Percentiles rank a stretch among this genome's conserved stretches.
Evolutionary conservation across 2,329 filamentous ascomycete genomes (phyloP).

Genomic region (Huntiella omanensis): DNA sequence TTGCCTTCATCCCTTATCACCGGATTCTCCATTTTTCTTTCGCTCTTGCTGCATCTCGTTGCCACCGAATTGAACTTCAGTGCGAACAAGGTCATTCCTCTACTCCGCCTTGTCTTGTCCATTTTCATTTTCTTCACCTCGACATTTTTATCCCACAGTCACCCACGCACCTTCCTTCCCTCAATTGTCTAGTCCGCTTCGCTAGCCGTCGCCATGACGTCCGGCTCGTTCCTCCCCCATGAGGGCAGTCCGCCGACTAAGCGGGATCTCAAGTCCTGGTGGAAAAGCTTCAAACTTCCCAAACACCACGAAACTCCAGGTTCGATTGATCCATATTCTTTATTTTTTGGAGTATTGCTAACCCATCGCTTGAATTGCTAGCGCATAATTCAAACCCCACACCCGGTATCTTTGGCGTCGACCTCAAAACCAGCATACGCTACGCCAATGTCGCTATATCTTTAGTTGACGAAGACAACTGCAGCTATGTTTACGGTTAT

Average conservation of each 20-base stretch:
- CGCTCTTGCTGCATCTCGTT: not conserved
- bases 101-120: too few relatives aligned
- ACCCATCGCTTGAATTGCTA: not conserved
- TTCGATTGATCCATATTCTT: not conserved
- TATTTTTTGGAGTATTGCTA: not conserved
- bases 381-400: conserved; percentile 17
- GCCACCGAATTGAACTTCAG: not conserved
- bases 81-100: too few relatives aligned
- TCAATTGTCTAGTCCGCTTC: not conserved
- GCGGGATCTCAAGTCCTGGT: conserved; percentile 86
- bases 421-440: conserved; percentile 80
- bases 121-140: too few relatives aligned
- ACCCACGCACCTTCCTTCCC: too few relatives aligned
- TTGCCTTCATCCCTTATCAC: not conserved
- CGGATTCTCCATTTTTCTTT: not conserved
- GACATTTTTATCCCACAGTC: too few relatives aligned
- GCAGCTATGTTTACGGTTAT: conserved; percentile 96
- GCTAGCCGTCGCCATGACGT: conserved; percentile 17
- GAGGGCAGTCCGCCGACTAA: conserved; percentile 34
- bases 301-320: conserved; percentile 29
- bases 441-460: conserved; percentile 98
- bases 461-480: conserved; percentile 73
- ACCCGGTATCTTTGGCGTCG: conserved; percentile 83
- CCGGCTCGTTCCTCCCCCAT: conserved; percentile 19
- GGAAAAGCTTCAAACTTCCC: conserved; percentile 78